Evolutionary conservation across 2,329 filamentous ascomycete species (phyloP).

Genomic region (Plectosphaerella plurivora): DNA sequence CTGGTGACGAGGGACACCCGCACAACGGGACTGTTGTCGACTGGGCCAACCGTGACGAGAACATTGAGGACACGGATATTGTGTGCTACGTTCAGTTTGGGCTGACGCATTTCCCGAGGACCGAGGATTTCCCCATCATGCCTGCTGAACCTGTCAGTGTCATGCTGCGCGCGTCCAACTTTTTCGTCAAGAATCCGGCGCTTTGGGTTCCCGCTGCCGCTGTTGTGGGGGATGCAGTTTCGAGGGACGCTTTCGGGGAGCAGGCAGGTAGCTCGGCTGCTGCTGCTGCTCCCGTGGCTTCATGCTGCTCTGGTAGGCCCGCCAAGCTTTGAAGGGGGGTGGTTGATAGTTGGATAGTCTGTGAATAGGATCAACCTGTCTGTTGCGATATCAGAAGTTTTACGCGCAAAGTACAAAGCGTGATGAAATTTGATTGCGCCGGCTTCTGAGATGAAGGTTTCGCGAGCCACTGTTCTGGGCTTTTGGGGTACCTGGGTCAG

Average conservation of each 20-base stretch:
- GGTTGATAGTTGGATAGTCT: too few species aligned
- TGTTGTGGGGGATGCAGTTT: not conserved
- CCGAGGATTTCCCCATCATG: slow-evolving; percentile 57
- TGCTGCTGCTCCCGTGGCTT: not conserved
- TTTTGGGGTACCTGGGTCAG: too few species aligned
- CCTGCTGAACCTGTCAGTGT: slow-evolving; percentile 50
- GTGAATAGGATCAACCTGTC: too few species aligned
- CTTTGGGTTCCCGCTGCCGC: slow-evolving; percentile 21
- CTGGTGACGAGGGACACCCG: slow-evolving; percentile 36
- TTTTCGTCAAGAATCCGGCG: slow-evolving; percentile 47
- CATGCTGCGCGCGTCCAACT: slow-evolving; percentile 43
- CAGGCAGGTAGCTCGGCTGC: not conserved
- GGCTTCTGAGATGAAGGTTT: too few species aligned
- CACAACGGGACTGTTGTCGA: slow-evolving; percentile 33
- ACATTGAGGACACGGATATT: slow-evolving; percentile 50
- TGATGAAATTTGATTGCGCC: too few species aligned
- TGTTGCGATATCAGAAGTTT: too few species aligned
- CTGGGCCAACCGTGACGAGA: slow-evolving; percentile 45
- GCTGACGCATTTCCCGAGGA: slow-evolving; percentile 50
- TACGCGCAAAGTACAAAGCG: too few species aligned
- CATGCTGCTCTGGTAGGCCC: not conserved
- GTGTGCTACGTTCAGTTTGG: slow-evolving; percentile 52
- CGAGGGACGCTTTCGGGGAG: not conserved
- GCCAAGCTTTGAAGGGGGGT: not conserved
- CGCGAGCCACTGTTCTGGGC: too few species aligned